phyloP scores from a whole-genome alignment of 2,329 filamentous ascomycete genomes.

The Metarhizium humberi region DNA sequence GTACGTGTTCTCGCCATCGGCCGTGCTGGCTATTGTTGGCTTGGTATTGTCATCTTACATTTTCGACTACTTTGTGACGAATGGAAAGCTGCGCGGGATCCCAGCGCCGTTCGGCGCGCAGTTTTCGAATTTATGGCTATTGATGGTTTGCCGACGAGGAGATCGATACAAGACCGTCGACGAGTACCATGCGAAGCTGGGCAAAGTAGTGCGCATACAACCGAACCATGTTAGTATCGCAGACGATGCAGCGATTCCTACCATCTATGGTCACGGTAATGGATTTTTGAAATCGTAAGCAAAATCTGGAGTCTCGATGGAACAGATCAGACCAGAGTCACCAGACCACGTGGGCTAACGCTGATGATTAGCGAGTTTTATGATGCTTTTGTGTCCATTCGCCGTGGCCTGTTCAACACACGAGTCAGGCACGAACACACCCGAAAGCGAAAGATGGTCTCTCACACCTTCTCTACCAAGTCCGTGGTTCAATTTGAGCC shows the following conservation, averaged over 20 bases:
- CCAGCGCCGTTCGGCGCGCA: constrained; percentile 53
- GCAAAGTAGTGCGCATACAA: constrained; percentile 73
- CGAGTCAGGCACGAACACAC: constrained; percentile 73
- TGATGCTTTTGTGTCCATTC: constrained; percentile 83
- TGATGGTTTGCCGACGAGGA: constrained; percentile 57
- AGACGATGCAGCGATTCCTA: constrained; percentile 66
- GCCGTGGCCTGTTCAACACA: constrained; percentile 81
- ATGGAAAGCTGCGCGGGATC: constrained; percentile 38
- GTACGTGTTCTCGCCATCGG: constrained; percentile 33
- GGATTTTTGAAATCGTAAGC: constrained; percentile 61
- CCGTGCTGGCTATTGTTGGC: constrained; percentile 34
- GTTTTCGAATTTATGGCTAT: constrained; percentile 74
- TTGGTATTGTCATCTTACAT: constrained; percentile 45
- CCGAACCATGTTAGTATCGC: constrained; percentile 78
- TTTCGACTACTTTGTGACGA: constrained; percentile 51
- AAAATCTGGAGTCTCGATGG: not conserved
- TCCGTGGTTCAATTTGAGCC: constrained; percentile 78
- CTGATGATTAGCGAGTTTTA: constrained; percentile 61
- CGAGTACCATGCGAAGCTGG: constrained; percentile 62
- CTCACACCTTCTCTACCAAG: constrained; percentile 79
- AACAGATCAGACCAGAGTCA: not conserved
- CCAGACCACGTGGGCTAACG: not conserved
- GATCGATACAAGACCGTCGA: constrained; percentile 58
- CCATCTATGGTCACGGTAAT: constrained; percentile 73
- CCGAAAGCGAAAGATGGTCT: constrained; percentile 80